A percentile compares a stretch with the other conserved stretches of the same genome.
phyloP scores from a whole-genome alignment of 2,329 filamentous ascomycete genomes.

The Madurella mycetomatis region DNA sequence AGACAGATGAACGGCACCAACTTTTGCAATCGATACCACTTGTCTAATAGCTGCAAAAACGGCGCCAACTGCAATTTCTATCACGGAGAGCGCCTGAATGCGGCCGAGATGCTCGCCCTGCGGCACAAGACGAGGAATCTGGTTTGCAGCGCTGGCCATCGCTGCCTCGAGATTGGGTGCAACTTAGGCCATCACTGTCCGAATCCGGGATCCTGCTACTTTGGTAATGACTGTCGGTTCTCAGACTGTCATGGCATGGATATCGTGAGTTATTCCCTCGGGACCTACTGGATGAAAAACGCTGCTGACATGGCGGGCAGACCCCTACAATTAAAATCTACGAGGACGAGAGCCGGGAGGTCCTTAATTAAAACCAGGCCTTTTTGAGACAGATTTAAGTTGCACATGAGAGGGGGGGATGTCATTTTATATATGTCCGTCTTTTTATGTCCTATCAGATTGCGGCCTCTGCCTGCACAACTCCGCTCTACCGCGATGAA shows the following conservation, averaged over 20 bases:
- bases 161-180: slow-evolving; percentile 20
- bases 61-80: slow-evolving; percentile 17
- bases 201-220: slow-evolving; percentile 20
- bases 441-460: too few relatives aligned
- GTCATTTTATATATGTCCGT: not conserved
- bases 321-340: slow-evolving; percentile 22
- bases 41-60: slow-evolving; percentile 21
- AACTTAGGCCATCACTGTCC: slow-evolving; percentile 26
- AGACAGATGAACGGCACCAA: slow-evolving; percentile 21
- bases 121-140: slow-evolving; percentile 21
- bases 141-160: slow-evolving; percentile 14
- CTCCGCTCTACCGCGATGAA: too few relatives aligned
- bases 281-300: not conserved
- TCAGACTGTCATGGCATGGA: slow-evolving; percentile 23
- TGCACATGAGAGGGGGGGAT: not conserved
- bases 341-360: slow-evolving; percentile 20
- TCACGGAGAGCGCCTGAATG: slow-evolving; percentile 19
- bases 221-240: slow-evolving; percentile 22
- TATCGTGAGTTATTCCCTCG: slow-evolving; percentile 17
- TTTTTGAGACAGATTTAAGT: too few relatives aligned
- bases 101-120: slow-evolving; percentile 18
- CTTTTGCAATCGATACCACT: slow-evolving; percentile 26
- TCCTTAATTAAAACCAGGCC: slow-evolving; percentile 2
- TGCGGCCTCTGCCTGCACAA: too few relatives aligned
- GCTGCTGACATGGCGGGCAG: slow-evolving; percentile 8